phyloP scores from a whole-genome alignment of 768 basidiomycete species.

The Boletus speciosus region DNA sequence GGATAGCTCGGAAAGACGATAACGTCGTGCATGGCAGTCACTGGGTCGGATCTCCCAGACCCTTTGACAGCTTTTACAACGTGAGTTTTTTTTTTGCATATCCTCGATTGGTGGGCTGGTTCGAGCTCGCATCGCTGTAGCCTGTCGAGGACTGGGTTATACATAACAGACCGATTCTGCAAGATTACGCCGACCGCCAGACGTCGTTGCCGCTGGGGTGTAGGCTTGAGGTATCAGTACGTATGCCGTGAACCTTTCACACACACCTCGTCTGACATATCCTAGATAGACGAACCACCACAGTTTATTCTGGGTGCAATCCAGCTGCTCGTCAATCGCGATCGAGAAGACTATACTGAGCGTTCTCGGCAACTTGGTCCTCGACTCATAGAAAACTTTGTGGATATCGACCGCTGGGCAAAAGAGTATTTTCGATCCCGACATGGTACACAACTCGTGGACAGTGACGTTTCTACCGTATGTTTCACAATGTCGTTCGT shows the following conservation, averaged over 20 bases:
- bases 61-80: background rate
- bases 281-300: conserved; percentile 24
- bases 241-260: background rate
- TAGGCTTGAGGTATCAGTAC: conserved; percentile 26
- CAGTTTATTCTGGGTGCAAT: conserved; percentile 24
- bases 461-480: conserved; percentile 21
- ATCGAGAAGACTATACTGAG: conserved; percentile 8
- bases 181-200: conserved; percentile 30
- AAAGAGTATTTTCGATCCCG: conserved; percentile 27
- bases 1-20: conserved; percentile 1
- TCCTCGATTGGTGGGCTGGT: background rate
- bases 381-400: conserved; percentile 31
- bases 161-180: conserved; percentile 22
- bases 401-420: conserved; percentile 25
- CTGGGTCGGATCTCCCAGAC: background rate
- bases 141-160: conserved; percentile 18
- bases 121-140: conserved; percentile 5
- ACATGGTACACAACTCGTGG: conserved; percentile 11
- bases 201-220: conserved; percentile 21
- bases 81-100: conserved; percentile 4
- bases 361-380: conserved; percentile 24
- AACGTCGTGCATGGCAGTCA: background rate
- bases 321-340: conserved; percentile 30
- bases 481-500: background rate
- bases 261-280: background rate